Base-by-base conservation (phyloP, 257 asterid genomes). In the Paulownia fortunei region DNA sequence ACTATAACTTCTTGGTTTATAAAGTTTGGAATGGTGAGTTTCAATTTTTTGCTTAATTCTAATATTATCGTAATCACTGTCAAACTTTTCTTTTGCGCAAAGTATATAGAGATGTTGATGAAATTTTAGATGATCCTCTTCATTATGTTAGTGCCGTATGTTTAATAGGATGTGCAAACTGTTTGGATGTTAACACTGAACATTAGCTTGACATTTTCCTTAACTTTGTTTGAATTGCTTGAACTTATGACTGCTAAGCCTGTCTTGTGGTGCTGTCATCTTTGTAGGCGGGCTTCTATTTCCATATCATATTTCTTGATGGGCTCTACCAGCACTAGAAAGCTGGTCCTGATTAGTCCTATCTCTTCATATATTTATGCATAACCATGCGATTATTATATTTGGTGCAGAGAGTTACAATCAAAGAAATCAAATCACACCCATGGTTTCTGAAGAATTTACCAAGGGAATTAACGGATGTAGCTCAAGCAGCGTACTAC, bases 361-460 rank as follows among this genome's bases (percentile, higher is more conserved):
- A 26, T 60, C 8, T 26, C 18, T 12, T 12, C 9, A 30, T 60
- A 60, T 26, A 58, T 60, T 24, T 60, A 49, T 71, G 10, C 18
- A 71, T 71, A 69, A 26, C 34, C 7, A 65, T 5, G 44, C 15
- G 30, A 18, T 65, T 37, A 19, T 58, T 2, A 64, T 77, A 46
- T 26, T 70, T 56, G 52, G 47, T 81, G 88, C 88, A 90, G 97
- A 87, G 97, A 81, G 73, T 92, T 46, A 71, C 92, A 6, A 70
- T 92, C 61, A 86, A 88, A 77, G 92, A 92, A 8, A 88, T 92
- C 82, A 92, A 92, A 77, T 49, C 89, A 2, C 97, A 92, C 78
- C 93, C 95, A 27, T 92, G 97, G 97, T 92, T 92, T 63, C 73
- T 92, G 83, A 92, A 90, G 89, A 90, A 92, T 76, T 77, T 92